Conservation (phyloP, 2,329 filamentous ascomycete genomes). For the Dactylellina leptospora region DNA sequence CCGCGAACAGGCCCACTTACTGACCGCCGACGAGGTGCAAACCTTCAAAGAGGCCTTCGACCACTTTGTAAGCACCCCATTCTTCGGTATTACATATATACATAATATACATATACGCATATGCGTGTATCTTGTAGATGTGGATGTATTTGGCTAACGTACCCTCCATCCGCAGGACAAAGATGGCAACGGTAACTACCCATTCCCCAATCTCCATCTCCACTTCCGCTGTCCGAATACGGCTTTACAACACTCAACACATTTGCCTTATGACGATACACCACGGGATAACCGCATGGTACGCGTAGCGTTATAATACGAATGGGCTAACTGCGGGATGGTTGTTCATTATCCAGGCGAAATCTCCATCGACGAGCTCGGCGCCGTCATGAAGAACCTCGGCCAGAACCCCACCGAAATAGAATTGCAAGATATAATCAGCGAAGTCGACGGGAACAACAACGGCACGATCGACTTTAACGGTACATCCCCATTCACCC, state of each 20-base stretch:
- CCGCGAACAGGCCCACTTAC: constrained; percentile 20
- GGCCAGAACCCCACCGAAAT: constrained; percentile 71
- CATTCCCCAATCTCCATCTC: constrained; percentile 2
- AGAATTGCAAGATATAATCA: constrained; percentile 73
- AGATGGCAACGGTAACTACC: constrained; percentile 58
- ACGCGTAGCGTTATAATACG: neutral
- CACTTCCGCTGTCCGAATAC: neutral
- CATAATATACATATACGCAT: too few relatives aligned
- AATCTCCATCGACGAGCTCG: constrained; percentile 72
- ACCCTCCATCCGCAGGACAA: constrained; percentile 56
- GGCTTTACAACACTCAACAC: constrained; percentile 14
- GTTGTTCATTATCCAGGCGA: constrained; percentile 62
- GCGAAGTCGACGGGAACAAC: constrained; percentile 72
- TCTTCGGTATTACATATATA: neutral
- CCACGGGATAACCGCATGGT: too few relatives aligned
- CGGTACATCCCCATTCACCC: constrained; percentile 59
- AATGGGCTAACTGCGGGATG: neutral
- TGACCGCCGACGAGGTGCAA: constrained; percentile 56
- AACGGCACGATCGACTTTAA: constrained; percentile 73
- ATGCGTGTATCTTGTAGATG: too few relatives aligned
- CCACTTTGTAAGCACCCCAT: constrained; percentile 57
- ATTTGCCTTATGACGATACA: too few relatives aligned
- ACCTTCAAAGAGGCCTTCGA: constrained; percentile 58
- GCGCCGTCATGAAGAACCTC: constrained; percentile 71
- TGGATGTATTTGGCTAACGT: too few relatives aligned